Evolutionary conservation across 306 rosid genomes (phyloP).

Genomic region (Arachis stenosperma): DNA sequence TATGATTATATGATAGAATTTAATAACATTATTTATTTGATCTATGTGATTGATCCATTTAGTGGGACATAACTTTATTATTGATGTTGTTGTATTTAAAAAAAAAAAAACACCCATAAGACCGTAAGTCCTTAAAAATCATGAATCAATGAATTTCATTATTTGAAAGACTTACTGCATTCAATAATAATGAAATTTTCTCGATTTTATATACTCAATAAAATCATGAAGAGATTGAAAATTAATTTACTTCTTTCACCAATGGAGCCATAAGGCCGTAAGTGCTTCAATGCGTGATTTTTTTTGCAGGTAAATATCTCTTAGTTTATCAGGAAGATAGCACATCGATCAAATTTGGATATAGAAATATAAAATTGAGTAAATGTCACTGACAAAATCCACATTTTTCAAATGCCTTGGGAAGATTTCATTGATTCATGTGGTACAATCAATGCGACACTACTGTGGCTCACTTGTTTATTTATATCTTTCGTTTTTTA

Average conservation of each 20-base stretch:
- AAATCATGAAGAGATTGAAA: neutral
- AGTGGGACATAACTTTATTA: too few species aligned
- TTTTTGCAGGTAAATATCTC: neutral
- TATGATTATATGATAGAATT: too few species aligned
- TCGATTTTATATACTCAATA: too few species aligned
- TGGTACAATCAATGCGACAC: slow-evolving; percentile 30
- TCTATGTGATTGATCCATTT: too few species aligned
- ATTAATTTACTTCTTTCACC: neutral
- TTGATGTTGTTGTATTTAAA: too few species aligned
- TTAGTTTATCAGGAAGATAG: neutral
- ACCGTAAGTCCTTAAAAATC: too few species aligned
- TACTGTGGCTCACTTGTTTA: neutral
- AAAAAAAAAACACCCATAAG: too few species aligned
- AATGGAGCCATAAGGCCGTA: slow-evolving; percentile 10
- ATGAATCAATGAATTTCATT: too few species aligned
- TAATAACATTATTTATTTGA: too few species aligned
- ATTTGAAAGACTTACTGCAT: too few species aligned
- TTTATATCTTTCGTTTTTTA: too few species aligned
- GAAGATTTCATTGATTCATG: slow-evolving; percentile 29
- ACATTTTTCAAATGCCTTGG: slow-evolving; percentile 6
- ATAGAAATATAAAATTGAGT: neutral
- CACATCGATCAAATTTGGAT: neutral
- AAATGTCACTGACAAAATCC: slow-evolving; percentile 24
- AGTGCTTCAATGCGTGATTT: neutral
- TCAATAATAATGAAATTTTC: too few species aligned